Conservation (phyloP, 768 basidiomycete genomes). For the Podaxis pistillaris region DNA sequence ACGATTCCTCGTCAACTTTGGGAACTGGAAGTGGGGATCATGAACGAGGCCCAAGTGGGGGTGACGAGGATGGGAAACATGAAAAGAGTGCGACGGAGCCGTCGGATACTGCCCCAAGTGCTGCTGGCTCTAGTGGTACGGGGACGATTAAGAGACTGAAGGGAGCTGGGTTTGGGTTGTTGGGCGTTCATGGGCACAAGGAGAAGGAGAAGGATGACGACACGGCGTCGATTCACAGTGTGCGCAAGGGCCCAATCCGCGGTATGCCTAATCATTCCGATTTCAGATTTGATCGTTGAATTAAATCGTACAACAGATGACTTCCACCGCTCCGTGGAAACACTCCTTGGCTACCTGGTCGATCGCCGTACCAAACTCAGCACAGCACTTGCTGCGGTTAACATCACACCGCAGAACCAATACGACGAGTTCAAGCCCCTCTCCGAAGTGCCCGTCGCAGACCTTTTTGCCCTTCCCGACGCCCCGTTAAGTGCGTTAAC, state of each 20-base stretch:
- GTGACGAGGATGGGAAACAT: constrained; percentile 19
- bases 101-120: constrained; percentile 24
- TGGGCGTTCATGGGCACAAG: constrained; percentile 23
- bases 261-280: constrained; percentile 23
- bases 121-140: constrained; percentile 1
- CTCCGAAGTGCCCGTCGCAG: constrained; percentile 68
- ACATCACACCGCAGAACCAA: constrained; percentile 64
- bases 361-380: constrained; percentile 87
- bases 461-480: constrained; percentile 79
- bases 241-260: constrained; percentile 31
- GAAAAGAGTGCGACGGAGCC: constrained; percentile 28
- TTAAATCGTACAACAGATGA: constrained; percentile 41
- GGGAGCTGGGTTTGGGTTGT: constrained; percentile 49
- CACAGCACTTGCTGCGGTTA: constrained; percentile 69
- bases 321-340: constrained; percentile 75
- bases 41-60: constrained; percentile 14
- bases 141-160: constrained; percentile 40
- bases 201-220: constrained; percentile 59
- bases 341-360: constrained; percentile 82
- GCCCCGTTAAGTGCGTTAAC: constrained; percentile 68
- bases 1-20: constrained; percentile 15
- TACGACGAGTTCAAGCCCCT: constrained; percentile 68
- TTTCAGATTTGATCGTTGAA: not conserved
- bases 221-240: constrained; percentile 44
- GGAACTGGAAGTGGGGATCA: constrained; percentile 7